A percentile compares a stretch with the other conserved stretches of the same genome.
phyloP scores from a whole-genome alignment of 2,329 filamentous ascomycete species.

The Graphilbum fragrans region DNA sequence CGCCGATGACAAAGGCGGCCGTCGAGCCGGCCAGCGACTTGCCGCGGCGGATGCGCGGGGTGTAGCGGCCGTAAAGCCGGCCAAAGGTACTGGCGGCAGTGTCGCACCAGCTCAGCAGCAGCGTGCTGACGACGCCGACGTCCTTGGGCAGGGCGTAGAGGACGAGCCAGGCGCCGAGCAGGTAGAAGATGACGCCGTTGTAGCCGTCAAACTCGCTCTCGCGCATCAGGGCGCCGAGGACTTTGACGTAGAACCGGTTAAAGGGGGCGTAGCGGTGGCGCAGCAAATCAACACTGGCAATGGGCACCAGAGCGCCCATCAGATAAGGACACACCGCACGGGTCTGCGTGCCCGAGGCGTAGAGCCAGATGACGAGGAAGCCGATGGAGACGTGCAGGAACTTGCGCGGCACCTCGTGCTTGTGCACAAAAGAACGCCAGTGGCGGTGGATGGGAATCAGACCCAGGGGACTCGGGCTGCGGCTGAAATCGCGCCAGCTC shows the following conservation, averaged over 20 bases:
- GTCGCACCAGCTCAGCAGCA: constrained; percentile 95
- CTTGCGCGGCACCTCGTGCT: constrained; percentile 93
- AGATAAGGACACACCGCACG: constrained; percentile 72
- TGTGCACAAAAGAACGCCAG: constrained; percentile 86
- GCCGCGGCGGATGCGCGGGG: constrained; percentile 68
- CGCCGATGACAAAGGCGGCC: constrained; percentile 72
- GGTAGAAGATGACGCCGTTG: constrained; percentile 96
- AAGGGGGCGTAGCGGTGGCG: constrained; percentile 72
- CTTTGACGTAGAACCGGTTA: constrained; percentile 77
- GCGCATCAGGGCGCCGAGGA: constrained; percentile 85
- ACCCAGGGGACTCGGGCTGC: constrained; percentile 84
- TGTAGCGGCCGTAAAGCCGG: constrained; percentile 78
- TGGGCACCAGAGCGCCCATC: constrained; percentile 69
- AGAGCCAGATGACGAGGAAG: constrained; percentile 82
- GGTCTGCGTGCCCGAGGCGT: constrained; percentile 66
- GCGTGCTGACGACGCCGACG: constrained; percentile 74
- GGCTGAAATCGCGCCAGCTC: constrained; percentile 78
- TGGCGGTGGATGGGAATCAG: constrained; percentile 90
- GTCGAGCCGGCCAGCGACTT: constrained; percentile 87
- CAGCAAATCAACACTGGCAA: constrained; percentile 68
- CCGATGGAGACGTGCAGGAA: constrained; percentile 90
- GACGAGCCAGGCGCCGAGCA: constrained; percentile 79
- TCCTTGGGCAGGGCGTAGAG: constrained; percentile 88
- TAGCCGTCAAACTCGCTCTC: constrained; percentile 90
- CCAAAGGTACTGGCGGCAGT: constrained; percentile 94